These are phyloP conservation scores for Posidonia australis DNA, from an alignment of 106 monocot species.

Conservation along the genomic window DNA sequence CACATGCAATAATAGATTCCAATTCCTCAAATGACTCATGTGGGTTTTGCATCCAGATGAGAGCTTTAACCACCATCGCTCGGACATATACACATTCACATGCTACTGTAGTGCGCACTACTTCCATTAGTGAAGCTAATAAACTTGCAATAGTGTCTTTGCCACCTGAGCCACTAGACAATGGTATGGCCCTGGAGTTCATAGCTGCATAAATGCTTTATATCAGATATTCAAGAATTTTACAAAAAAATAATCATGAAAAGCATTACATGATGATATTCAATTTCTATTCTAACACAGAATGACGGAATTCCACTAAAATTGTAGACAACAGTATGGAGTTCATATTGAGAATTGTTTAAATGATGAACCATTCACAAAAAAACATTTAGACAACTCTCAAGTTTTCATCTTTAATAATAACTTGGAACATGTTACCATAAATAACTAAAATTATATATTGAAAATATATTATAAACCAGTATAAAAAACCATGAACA, in stretches of 20 bases:
- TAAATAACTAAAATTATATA: no score
- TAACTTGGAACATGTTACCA: no score
- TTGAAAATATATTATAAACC: no score
- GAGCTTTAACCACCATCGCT: slow-evolving; percentile 90
- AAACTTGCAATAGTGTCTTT: slow-evolving; percentile 80
- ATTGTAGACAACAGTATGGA: background rate
- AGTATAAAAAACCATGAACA: no score
- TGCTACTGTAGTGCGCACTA: slow-evolving; percentile 94
- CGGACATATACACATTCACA: slow-evolving; percentile 99
- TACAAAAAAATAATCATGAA: no score
- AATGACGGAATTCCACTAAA: background rate
- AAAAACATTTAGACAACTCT: no score
- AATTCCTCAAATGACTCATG: slow-evolving; percentile 91
- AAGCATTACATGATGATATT: no score
- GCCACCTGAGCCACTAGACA: slow-evolving; percentile 51
- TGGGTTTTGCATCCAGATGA: slow-evolving; percentile 99
- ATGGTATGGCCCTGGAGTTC: slow-evolving; percentile 29
- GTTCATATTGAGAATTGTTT: background rate
- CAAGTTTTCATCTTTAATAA: no score
- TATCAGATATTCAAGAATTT: no score
- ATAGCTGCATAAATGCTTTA: slow-evolving; percentile 28
- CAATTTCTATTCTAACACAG: background rate
- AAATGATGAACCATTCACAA: background rate
- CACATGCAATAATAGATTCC: slow-evolving; percentile 81
- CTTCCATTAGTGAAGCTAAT: slow-evolving; percentile 98